phyloP scores from a whole-genome alignment of 2,329 filamentous ascomycete genomes.

The Stylonectria norvegica region DNA sequence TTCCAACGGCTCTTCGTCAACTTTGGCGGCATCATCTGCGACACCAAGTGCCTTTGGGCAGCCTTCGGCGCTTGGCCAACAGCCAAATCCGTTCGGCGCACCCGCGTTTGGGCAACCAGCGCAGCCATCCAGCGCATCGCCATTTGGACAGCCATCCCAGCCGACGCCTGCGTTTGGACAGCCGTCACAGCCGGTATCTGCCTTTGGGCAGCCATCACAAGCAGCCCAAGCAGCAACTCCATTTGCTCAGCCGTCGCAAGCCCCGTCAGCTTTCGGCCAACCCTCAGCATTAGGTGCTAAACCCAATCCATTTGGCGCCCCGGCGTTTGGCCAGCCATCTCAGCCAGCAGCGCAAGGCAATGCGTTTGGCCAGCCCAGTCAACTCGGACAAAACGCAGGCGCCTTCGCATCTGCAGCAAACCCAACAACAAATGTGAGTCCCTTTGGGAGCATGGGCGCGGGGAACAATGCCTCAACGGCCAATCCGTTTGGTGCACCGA shows the following conservation, averaged over 20 bases:
- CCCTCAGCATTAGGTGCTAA: conserved; percentile 34
- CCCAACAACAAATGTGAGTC: conserved; percentile 12
- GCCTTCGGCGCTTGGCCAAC: conserved; percentile 33
- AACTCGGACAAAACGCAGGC: conserved; percentile 37
- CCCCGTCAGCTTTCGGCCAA: conserved; percentile 39
- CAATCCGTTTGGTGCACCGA: conserved; percentile 30
- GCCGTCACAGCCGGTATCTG: conserved; percentile 24
- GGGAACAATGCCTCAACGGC: conserved; percentile 19
- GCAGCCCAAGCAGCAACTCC: conserved; percentile 25
- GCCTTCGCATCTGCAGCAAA: conserved; percentile 31
- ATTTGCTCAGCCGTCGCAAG: conserved; percentile 29
- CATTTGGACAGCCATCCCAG: conserved; percentile 33
- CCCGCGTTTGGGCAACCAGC: too few relatives aligned
- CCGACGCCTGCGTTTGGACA: conserved; percentile 19
- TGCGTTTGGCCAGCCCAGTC: conserved; percentile 34
- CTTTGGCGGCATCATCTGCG: conserved; percentile 34
- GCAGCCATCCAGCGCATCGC: conserved; percentile 2
- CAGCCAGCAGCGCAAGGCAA: conserved; percentile 25
- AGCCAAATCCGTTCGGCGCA: conserved; percentile 29
- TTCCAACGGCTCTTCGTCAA: conserved; percentile 16
- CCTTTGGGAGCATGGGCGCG: conserved; percentile 24
- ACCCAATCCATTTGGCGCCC: conserved; percentile 34
- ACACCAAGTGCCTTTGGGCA: conserved; percentile 32
- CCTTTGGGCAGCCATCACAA: conserved; percentile 43
- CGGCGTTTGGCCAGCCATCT: conserved; percentile 35